Evolutionary conservation across 805 yeast species (phyloP), one percentile per base, ranked within the genome.

Genomic region (Wickerhamiella domercqiae): DNA sequence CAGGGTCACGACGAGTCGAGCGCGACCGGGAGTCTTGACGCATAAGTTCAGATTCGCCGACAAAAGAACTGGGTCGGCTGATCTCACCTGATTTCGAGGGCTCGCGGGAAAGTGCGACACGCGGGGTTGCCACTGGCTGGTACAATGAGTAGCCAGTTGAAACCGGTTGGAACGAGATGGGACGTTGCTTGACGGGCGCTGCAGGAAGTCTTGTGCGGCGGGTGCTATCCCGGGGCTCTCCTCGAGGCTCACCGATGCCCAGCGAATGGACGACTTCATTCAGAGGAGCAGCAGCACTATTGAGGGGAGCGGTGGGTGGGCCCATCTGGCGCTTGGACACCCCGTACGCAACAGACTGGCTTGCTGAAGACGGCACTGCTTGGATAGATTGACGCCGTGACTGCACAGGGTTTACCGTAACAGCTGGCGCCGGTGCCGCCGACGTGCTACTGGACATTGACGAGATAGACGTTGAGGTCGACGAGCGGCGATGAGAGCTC

Each of bases 151-250:
- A 14, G 15, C 36, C 29, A 17, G 9, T 7, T 17, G 19, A 20
- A n/a, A 28, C 34, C 19, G 59, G 59, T 51, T 58, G 62, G 51
- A 48, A 59, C 7, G 61, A 56, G 19, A 58, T 53, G 7, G 63
- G 63, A 15, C 63, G 49, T 5, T 61, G 63, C 42, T 35, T 19
- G 9, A 13, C 26, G 17, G 19, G 35, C 7, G 43, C 40, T 2
- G 37, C 41, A 5, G 45, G 43, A 31, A 24, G 45, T 35, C 31
- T 41, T 25, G 39, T 32, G 44, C 33, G 40, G 38, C 26, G 37
- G 42, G 4, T 39, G 37, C 32, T 35, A 41, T 19, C 30, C 30
- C 22, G 14, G 40, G 39, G 11, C 32, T 29, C 20, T 15, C 25
- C 15, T n/a, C n/a, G n/a, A 26, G 42, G 36, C 32, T 41, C 29